Percentiles rank a stretch among this genome's conserved stretches.
Evolutionary conservation across 176 grass and related monocot species (phyloP).

Genomic region (Lolium perenne): DNA sequence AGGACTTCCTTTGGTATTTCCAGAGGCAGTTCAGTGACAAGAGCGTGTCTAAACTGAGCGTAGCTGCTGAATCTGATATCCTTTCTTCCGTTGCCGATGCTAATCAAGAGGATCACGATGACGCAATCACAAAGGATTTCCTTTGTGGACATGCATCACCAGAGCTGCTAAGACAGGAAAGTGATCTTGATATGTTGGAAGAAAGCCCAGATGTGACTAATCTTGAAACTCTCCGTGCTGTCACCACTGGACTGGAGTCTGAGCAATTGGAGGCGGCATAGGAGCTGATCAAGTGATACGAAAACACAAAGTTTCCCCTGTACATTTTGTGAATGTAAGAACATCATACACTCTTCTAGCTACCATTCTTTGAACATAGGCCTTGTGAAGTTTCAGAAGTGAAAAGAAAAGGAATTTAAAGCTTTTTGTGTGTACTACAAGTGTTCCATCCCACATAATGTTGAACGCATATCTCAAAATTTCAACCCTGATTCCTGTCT

Average conservation of each 20-base stretch:
- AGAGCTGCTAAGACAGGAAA: conserved; percentile 2
- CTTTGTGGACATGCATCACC: conserved; percentile 19
- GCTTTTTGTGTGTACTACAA: background rate
- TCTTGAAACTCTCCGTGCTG: conserved; percentile 27
- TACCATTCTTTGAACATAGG: conserved; percentile 9
- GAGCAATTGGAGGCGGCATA: background rate
- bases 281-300: background rate
- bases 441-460: background rate
- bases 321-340: conserved; percentile 40
- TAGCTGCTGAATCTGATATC: conserved; percentile 43
- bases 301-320: background rate
- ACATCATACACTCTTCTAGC: too few species aligned
- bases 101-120: conserved; percentile 41
- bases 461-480: background rate
- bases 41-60: conserved; percentile 46
- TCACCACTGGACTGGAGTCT: conserved; percentile 5
- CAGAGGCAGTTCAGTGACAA: conserved; percentile 59
- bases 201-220: conserved; percentile 17
- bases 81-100: conserved; percentile 21
- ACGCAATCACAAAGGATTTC: background rate
- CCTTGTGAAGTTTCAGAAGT: background rate
- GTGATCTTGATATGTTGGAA: conserved; percentile 29
- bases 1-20: conserved; percentile 36
- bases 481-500: background rate
- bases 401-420: background rate